Base-by-base conservation (phyloP, 805 yeast species). In the Yamadazyma phyllophila region DNA sequence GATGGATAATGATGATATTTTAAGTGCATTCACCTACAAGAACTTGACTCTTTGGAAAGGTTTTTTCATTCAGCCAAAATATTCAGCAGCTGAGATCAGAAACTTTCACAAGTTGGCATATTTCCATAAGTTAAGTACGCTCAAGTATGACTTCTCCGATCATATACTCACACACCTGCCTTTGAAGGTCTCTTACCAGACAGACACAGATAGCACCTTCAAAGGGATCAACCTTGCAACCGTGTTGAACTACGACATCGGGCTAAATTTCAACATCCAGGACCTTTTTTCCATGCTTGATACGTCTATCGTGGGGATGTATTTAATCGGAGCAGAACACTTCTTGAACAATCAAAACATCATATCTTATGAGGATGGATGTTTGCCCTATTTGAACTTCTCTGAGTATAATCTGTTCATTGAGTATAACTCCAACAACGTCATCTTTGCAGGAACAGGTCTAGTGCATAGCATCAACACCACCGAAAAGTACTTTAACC, bases 401-500 rank as follows among this genome's bases (percentile, higher is more conserved):
- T 33, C 54, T 2, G 44, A 53, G 5, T 52, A 49, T 16, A 14
- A 20, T 9, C 50, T 49, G 24, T 34, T 55, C 11, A 26, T 53
- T 4, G 55, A 49, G 13, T 43, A 44, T 34, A 43, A 44, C 11
- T 33, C 43, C 2, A 9, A 27, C 7, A 31, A 45, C 38, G 41
- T 44, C 24, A 11, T 54, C 2, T 81, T 76, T 49, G 52, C 72
- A 14, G 83, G 87, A 0, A 61, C 85, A 29, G 81, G 78, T 1
- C 66, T 88, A 40, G 70, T 88, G 0, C 96, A 89, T 57, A 84
- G 92, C 1, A 63, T 88, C 10, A 76, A 83, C 52, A 46, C 50
- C 0, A 46, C 49, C 0, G 56, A 63, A 1, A 56, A 66, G 8
- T 50, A 65, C 12, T 54, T 86, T 36, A 81, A 85, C 46, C 41